Percentiles rank a stretch among this genome's conserved stretches.
phyloP scores from a whole-genome alignment of 1,139 yeast genomes.

The Hemisphaericaspora xylanilytica region DNA sequence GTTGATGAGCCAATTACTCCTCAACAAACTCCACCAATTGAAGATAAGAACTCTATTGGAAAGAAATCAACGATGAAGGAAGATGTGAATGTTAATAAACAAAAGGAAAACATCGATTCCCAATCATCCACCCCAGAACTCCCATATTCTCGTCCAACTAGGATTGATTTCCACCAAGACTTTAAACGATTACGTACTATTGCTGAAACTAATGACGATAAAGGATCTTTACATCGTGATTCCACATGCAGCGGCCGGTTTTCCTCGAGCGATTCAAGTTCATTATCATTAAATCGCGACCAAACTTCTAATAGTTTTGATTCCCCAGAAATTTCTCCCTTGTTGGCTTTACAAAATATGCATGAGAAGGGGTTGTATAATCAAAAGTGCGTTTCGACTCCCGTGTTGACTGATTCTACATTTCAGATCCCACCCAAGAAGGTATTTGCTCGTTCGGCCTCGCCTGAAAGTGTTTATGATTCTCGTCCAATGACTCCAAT shows the following conservation, averaged over 20 bases:
- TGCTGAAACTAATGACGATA: not conserved
- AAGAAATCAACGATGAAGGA: not conserved
- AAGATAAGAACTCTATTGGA: not conserved
- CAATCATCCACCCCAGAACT: no score
- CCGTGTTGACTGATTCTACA: not conserved
- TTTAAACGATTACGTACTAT: not conserved
- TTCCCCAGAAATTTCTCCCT: not conserved
- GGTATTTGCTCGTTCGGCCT: no score
- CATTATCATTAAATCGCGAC: not conserved
- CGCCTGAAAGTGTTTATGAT: no score
- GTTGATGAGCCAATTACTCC: not conserved
- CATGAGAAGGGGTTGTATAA: not conserved
- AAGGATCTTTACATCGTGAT: not conserved
- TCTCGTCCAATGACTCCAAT: no score
- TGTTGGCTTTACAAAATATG: not conserved
- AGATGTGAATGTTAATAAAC: no score
- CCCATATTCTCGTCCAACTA: no score
- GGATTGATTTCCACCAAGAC: not conserved
- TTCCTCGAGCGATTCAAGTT: not conserved
- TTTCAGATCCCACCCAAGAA: no score
- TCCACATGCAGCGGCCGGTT: not conserved
- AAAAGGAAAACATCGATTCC: no score
- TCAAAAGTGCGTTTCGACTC: no score
- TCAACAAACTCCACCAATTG: not conserved
- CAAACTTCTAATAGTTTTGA: not conserved